Conservation (phyloP, 345 rosid genomes). For the Eucalyptus melliodora region DNA sequence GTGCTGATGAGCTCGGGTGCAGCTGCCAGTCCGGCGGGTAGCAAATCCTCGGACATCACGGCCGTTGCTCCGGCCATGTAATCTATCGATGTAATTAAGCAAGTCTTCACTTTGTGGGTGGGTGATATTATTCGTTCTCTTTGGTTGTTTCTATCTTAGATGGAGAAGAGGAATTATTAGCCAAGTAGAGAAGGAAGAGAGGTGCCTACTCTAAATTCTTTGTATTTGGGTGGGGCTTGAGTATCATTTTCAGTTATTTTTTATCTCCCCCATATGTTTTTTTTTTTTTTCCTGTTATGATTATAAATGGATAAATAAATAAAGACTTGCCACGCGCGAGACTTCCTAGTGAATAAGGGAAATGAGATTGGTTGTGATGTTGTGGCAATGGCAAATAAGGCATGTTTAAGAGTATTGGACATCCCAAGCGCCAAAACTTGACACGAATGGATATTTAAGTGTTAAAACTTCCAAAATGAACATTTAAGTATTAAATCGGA, state of each 20-base stretch:
- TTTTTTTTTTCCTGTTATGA: neutral
- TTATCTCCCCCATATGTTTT: neutral
- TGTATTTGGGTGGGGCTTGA: neutral
- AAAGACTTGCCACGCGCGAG: neutral
- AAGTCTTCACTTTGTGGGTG: neutral
- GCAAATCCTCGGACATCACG: neutral
- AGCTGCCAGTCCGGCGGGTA: conserved; percentile 27
- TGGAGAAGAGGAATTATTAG: neutral
- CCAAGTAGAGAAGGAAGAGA: neutral
- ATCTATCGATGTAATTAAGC: neutral
- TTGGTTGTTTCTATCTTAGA: neutral
- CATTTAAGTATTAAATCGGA: no score
- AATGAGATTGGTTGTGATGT: neutral
- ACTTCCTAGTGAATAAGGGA: neutral
- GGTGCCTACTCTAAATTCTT: neutral
- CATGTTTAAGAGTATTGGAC: neutral
- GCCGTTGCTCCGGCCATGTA: conserved; percentile 18
- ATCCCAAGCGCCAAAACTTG: no score
- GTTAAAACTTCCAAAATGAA: no score
- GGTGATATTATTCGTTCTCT: neutral
- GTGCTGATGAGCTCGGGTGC: conserved; percentile 60
- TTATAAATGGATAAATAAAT: neutral
- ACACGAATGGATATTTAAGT: no score
- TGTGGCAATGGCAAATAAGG: neutral
- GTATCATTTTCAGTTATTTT: neutral